These are phyloP conservation scores for Trypanosoma cruzi DNA, from an alignment of 208 protist species.

Conservation along the genomic window DNA sequence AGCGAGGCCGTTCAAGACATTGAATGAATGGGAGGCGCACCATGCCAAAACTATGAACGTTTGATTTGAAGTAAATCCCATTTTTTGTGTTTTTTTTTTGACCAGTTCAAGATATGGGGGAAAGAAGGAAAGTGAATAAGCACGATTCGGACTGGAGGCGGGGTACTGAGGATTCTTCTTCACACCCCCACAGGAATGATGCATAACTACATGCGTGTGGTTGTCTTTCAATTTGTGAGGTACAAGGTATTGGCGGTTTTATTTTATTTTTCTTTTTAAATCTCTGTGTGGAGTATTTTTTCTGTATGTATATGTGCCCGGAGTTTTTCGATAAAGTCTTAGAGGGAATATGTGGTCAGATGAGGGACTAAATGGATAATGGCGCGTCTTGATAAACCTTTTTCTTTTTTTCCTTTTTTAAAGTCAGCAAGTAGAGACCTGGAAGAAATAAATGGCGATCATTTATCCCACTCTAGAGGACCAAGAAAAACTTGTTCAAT, in stretches of 20 bases:
- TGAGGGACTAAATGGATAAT: no score
- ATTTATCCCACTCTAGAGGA: conserved; percentile 37
- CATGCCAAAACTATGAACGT: background rate
- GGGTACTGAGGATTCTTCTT: background rate
- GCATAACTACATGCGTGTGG: background rate
- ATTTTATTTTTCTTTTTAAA: conserved; percentile 2
- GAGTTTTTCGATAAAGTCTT: background rate
- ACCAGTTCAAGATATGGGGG: background rate
- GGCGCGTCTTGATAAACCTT: background rate
- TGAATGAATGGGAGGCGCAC: conserved; percentile 68
- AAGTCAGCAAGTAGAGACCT: background rate
- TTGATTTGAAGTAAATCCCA: background rate
- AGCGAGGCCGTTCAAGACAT: conserved; percentile 78
- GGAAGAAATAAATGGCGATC: conserved; percentile 37
- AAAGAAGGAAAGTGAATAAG: background rate
- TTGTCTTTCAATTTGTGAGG: background rate
- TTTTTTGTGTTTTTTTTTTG: background rate
- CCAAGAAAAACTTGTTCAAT: conserved; percentile 30
- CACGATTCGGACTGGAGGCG: background rate
- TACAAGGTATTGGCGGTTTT: background rate
- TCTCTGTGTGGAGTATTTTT: no score
- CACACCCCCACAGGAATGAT: background rate
- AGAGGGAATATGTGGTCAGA: background rate
- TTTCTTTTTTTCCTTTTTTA: conserved; percentile 2
- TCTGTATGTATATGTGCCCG: background rate